Evolutionary conservation across 495 filamentous ascomycete genomes (phyloP).

Genomic region (Usnea hakonensis): DNA sequence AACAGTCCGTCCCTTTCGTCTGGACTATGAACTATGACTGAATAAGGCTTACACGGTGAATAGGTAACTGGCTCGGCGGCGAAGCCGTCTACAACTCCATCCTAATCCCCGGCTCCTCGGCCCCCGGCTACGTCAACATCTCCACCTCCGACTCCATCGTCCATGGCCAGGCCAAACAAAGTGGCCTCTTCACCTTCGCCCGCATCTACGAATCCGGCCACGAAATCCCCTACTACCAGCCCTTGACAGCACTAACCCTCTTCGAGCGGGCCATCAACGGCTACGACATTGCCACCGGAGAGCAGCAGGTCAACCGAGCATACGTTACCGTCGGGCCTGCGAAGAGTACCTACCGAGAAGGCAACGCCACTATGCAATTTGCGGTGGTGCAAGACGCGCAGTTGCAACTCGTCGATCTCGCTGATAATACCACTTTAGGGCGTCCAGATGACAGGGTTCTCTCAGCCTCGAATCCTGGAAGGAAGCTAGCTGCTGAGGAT

Average conservation of each 20-base stretch:
- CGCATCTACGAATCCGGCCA: conserved; percentile 55
- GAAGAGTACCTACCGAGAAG: conserved; percentile 30
- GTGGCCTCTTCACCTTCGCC: conserved; percentile 52
- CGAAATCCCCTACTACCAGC: conserved; percentile 54
- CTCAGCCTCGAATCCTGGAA: too few species aligned
- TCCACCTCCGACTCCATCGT: conserved; percentile 35
- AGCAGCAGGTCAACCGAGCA: conserved; percentile 24
- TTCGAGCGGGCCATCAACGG: conserved; percentile 49
- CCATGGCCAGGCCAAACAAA: conserved; percentile 49
- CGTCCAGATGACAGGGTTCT: neutral
- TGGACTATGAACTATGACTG: too few species aligned
- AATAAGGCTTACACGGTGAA: too few species aligned
- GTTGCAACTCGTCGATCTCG: neutral
- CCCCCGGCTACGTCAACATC: conserved; percentile 43
- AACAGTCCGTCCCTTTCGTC: conserved; percentile 25
- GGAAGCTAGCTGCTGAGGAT: neutral
- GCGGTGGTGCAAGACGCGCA: neutral
- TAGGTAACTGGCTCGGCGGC: conserved; percentile 20
- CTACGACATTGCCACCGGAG: conserved; percentile 50
- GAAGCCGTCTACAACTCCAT: conserved; percentile 31
- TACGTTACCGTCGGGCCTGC: conserved; percentile 45
- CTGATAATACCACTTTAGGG: neutral
- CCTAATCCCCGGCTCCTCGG: conserved; percentile 32
- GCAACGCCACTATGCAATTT: conserved; percentile 7
- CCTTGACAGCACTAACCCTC: conserved; percentile 46